Evolutionary conservation across 1,284 basidiomycete species (phyloP), one percentile per base, ranked within the genome.

Genomic region (Agroathelia rolfsii): DNA sequence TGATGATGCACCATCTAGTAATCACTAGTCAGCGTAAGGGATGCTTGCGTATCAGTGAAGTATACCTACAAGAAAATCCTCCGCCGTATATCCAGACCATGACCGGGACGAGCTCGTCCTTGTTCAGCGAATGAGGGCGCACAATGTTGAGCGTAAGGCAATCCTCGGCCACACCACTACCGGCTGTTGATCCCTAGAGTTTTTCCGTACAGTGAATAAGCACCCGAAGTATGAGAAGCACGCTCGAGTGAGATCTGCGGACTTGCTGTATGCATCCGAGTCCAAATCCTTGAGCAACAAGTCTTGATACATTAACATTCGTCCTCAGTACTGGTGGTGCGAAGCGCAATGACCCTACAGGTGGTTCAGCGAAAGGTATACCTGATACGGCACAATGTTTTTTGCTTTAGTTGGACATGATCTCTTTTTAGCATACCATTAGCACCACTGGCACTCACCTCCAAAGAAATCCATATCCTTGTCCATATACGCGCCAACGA

Each of bases 61-160:
- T 13, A 24, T n/a, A 26, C 39, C 8, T 17, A 36, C 18, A 34
- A 6, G n/a, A 20, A 23, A 48, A 49, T 6, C 43, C 43, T 2
- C 52, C 48, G 1, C 53, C 51, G 29, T 47, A 46, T 5, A 52
- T 48, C 52, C 51, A 58, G 10, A 53, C 41, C 43, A 66, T 51
- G 1, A 67, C 58, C 3, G 65, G 63, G 0, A 66, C 41, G 5
- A 39, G 42, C 0, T 53, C 48, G 23, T 47, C 37, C 1, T 35
- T 9, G 4, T 34, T 21, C 2, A 51, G 37, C 3, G 52, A 56
- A 0, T 59, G 44, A 4, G 66, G 66, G 4, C 66, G 55, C 33
- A 60, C 58, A 9, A 71, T 44, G 32, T 69, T 69, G 34, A 71
- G 50, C 2, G 58, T 62, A 20, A 71, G 46, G 40, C 68, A 69